These are phyloP conservation scores for Cryptosporidium xiaoi DNA, from an alignment of 169 alveolate genomes.

Conservation along the genomic window DNA sequence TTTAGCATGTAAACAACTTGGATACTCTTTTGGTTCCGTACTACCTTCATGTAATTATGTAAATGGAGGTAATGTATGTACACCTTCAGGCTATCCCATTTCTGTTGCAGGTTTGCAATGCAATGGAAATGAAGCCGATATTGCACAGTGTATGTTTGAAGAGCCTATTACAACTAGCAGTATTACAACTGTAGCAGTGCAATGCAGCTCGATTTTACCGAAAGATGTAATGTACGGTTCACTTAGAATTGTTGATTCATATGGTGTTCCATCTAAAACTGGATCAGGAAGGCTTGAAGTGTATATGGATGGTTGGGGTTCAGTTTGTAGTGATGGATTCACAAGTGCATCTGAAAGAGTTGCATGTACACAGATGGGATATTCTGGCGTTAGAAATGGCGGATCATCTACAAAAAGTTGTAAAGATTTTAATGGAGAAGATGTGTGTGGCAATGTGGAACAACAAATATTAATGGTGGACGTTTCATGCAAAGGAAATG, in stretches of 20 bases:
- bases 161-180: conserved; percentile 50
- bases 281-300: conserved; percentile 72
- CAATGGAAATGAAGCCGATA: conserved; percentile 65
- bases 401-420: conserved; percentile 88
- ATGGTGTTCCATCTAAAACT: conserved; percentile 60
- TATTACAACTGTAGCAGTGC: conserved; percentile 54
- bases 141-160: conserved; percentile 64
- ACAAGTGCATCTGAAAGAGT: conserved; percentile 63
- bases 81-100: conserved; percentile 68
- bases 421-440: conserved; percentile 84
- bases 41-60: conserved; percentile 63
- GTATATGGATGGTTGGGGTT: conserved; percentile 74
- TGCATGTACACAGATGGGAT: conserved; percentile 72
- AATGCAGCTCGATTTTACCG: conserved; percentile 61
- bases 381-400: conserved; percentile 79
- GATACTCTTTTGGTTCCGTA: conserved; percentile 49
- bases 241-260: conserved; percentile 68
- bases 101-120: conserved; percentile 72
- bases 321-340: conserved; percentile 71
- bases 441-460: conserved; percentile 86
- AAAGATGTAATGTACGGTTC: conserved; percentile 57
- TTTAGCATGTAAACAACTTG: conserved; percentile 63
- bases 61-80: conserved; percentile 70
- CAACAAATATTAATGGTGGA: conserved; percentile 85
- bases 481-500: conserved; percentile 85